Conservation (phyloP, 1,284 basidiomycete genomes). For the Cystobasidium pallidum region DNA sequence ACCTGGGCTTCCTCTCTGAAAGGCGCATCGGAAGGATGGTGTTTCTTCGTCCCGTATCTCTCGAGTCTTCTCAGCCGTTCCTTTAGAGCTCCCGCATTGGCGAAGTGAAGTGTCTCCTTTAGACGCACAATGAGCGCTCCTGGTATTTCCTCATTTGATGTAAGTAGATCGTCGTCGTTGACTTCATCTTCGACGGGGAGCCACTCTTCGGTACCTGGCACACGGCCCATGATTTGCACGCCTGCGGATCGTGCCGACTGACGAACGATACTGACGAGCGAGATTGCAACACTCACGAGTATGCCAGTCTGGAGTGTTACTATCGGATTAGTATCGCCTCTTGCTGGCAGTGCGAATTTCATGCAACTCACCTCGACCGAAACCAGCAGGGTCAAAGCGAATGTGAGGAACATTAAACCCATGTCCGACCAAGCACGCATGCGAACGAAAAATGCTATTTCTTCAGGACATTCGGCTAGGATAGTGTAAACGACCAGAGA, state of each 20-base stretch:
- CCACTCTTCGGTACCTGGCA: slow-evolving; percentile 80
- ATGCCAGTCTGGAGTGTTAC: slow-evolving; percentile 63
- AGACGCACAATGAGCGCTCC: slow-evolving; percentile 80
- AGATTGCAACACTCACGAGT: slow-evolving; percentile 78
- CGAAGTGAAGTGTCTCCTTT: slow-evolving; percentile 79
- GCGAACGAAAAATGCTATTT: slow-evolving; percentile 50
- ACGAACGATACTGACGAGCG: slow-evolving; percentile 82
- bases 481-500: slow-evolving; percentile 80
- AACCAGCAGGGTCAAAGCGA: slow-evolving; percentile 76
- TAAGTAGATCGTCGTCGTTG: slow-evolving; percentile 64
- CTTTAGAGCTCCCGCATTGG: slow-evolving; percentile 83
- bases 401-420: slow-evolving; percentile 78
- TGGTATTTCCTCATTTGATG: slow-evolving; percentile 70
- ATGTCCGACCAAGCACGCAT: slow-evolving; percentile 88
- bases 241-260: slow-evolving; percentile 73
- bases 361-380: slow-evolving; percentile 66
- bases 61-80: slow-evolving; percentile 81
- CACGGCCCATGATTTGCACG: slow-evolving; percentile 75
- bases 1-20: slow-evolving; percentile 72
- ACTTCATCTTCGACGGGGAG: slow-evolving; percentile 63
- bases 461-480: slow-evolving; percentile 66
- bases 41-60: slow-evolving; percentile 60
- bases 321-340: no score
- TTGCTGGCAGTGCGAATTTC: not conserved
- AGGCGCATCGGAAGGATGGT: slow-evolving; percentile 84